These are phyloP conservation scores for Phytophthora cactorum DNA, from an alignment of 352 stramenopile genomes.

Conservation along the genomic window DNA sequence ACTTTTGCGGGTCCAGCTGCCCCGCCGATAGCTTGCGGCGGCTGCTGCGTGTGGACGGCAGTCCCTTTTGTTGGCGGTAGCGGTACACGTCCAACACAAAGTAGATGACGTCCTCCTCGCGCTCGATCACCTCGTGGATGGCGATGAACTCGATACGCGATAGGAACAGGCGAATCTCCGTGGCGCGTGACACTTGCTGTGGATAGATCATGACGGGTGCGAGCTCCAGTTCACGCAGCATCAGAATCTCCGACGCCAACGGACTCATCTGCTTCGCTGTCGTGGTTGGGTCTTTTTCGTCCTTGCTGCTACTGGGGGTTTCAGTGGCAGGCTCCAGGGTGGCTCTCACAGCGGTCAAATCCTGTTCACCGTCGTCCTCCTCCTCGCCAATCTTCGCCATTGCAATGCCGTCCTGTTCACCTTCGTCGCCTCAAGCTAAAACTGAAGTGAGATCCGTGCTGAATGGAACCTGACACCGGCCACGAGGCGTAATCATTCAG, in stretches of 20 bases:
- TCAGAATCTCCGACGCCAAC: constrained; percentile 31
- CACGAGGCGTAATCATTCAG: constrained; percentile 8
- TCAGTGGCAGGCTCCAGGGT: not conserved
- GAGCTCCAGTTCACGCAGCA: constrained; percentile 49
- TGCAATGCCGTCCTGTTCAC: not conserved
- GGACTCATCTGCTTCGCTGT: constrained; percentile 9
- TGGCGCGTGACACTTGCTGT: constrained; percentile 61
- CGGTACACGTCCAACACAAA: constrained; percentile 70
- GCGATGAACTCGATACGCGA: constrained; percentile 63
- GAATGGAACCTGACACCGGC: constrained; percentile 11
- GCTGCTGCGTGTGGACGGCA: constrained; percentile 40
- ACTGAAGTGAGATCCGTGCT: constrained; percentile 33
- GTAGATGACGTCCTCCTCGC: constrained; percentile 57
- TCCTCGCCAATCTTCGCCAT: constrained; percentile 21
- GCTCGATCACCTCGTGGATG: constrained; percentile 56
- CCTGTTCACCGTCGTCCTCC: constrained; percentile 20
- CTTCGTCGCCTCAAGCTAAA: constrained; percentile 2
- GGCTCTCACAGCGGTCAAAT: constrained; percentile 4
- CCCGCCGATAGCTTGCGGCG: constrained; percentile 25
- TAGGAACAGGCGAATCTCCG: constrained; percentile 59
- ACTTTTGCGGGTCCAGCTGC: constrained; percentile 9
- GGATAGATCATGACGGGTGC: constrained; percentile 52
- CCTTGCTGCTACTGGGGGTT: constrained; percentile 6
- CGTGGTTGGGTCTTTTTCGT: constrained; percentile 4
- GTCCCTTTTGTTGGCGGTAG: constrained; percentile 59